Evolutionary conservation across 179 eudicot genomes (phyloP).

Genomic region (Amaranthus tricolor): DNA sequence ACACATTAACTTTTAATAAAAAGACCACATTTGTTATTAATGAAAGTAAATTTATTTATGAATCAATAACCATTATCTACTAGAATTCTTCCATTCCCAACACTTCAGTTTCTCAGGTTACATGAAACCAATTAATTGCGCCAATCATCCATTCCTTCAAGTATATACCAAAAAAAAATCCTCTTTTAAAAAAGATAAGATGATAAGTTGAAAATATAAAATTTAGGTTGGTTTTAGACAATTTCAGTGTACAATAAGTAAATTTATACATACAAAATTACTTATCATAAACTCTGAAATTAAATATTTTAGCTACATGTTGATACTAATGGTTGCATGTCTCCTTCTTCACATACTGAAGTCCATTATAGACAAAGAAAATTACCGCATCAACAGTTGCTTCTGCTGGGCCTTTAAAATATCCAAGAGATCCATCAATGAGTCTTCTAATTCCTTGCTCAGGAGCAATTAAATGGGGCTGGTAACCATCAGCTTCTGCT

Average conservation of each 20-base stretch:
- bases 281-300: background rate
- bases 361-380: conserved; percentile 3
- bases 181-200: background rate
- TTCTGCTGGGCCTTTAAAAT: conserved; percentile 98
- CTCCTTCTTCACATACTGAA: background rate
- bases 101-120: background rate
- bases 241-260: background rate
- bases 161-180: background rate
- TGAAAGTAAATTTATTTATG: too few relatives aligned
- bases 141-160: background rate
- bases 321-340: background rate
- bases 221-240: background rate
- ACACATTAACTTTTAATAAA: too few relatives aligned
- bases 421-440: conserved; percentile 97
- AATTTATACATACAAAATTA: background rate
- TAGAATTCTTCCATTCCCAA: background rate
- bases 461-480: conserved; percentile 97
- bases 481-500: conserved; percentile 98
- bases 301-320: background rate
- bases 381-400: conserved; percentile 98
- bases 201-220: background rate
- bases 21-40: too few relatives aligned
- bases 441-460: conserved; percentile 97
- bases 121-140: background rate
- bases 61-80: too few relatives aligned